Evolutionary conservation across 306 rosid species (phyloP).

Genomic region (Vigna radiata): DNA sequence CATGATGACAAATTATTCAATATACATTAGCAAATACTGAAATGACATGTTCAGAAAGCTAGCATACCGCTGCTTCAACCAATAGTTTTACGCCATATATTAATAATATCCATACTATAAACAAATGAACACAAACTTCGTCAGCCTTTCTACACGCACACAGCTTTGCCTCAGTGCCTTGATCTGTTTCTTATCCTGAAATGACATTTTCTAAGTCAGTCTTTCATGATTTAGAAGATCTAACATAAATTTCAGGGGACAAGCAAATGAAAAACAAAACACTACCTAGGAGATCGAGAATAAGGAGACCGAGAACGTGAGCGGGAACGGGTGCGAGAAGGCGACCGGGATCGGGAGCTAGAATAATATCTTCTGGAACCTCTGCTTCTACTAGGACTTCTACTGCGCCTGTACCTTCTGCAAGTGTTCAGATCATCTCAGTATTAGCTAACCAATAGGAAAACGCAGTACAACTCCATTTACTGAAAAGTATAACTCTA

Average conservation of each 20-base stretch:
- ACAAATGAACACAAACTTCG: conserved; percentile 12
- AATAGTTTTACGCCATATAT: conserved; percentile 24
- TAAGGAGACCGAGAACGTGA: conserved; percentile 50
- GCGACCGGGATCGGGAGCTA: conserved; percentile 51
- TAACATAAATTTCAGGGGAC: neutral
- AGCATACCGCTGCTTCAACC: conserved; percentile 26
- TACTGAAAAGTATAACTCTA: conserved; percentile 4
- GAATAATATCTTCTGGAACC: conserved; percentile 71
- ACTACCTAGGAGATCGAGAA: conserved; percentile 83
- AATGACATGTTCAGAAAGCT: conserved; percentile 29
- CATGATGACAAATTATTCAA: conserved; percentile 26
- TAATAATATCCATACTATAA: conserved; percentile 30
- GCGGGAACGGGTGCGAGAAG: conserved; percentile 49
- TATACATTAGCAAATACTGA: conserved; percentile 35
- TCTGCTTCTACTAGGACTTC: conserved; percentile 88
- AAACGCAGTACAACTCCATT: neutral
- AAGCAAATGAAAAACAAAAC: conserved; percentile 22
- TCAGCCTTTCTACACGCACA: conserved; percentile 24
- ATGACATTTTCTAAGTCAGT: conserved; percentile 47
- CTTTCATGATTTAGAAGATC: conserved; percentile 1
- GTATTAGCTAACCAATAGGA: neutral
- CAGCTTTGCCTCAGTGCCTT: conserved; percentile 58
- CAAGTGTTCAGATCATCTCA: conserved; percentile 39
- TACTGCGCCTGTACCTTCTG: conserved; percentile 77
- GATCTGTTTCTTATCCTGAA: conserved; percentile 76